Evolutionary conservation across 805 yeast genomes (phyloP).

Genomic region (Lachancea waltii): DNA sequence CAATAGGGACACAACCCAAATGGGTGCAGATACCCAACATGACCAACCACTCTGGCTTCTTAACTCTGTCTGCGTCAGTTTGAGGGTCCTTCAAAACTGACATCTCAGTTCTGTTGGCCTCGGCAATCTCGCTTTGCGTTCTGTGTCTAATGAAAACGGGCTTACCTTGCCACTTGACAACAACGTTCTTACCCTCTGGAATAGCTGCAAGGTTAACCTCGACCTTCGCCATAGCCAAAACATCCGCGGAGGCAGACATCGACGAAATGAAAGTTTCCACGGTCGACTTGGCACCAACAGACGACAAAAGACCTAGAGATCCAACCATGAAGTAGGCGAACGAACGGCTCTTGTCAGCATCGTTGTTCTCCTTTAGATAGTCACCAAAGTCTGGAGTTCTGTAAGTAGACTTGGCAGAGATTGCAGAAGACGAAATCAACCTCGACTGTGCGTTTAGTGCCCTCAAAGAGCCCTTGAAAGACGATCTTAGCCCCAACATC

Average conservation of each 20-base stretch:
- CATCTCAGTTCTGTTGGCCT: conserved; percentile 82
- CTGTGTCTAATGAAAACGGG: conserved; percentile 99
- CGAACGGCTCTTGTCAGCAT: conserved; percentile 74
- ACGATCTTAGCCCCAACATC: conserved; percentile 26
- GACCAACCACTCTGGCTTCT: conserved; percentile 96
- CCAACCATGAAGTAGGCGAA: conserved; percentile 97
- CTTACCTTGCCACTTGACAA: conserved; percentile 99
- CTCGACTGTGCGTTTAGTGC: conserved; percentile 16
- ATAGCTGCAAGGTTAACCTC: conserved; percentile 90
- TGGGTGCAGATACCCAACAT: conserved; percentile 99
- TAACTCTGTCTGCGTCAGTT: conserved; percentile 85
- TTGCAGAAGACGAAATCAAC: conserved; percentile 22
- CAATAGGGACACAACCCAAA: conserved; percentile 99
- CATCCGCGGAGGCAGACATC: conserved; percentile 98
- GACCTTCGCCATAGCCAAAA: conserved; percentile 98
- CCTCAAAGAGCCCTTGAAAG: conserved; percentile 19
- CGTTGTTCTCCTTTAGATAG: conserved; percentile 63
- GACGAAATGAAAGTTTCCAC: conserved; percentile 88
- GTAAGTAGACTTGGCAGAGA: conserved; percentile 62
- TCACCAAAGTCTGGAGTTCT: conserved; percentile 86
- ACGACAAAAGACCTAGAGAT: conserved; percentile 79
- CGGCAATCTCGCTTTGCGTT: conserved; percentile 85
- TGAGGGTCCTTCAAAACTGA: conserved; percentile 87
- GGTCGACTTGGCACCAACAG: conserved; percentile 94
- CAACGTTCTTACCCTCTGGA: conserved; percentile 96